Conservation (phyloP, 2,329 filamentous ascomycete genomes). For the Ophiostoma sp. region DNA sequence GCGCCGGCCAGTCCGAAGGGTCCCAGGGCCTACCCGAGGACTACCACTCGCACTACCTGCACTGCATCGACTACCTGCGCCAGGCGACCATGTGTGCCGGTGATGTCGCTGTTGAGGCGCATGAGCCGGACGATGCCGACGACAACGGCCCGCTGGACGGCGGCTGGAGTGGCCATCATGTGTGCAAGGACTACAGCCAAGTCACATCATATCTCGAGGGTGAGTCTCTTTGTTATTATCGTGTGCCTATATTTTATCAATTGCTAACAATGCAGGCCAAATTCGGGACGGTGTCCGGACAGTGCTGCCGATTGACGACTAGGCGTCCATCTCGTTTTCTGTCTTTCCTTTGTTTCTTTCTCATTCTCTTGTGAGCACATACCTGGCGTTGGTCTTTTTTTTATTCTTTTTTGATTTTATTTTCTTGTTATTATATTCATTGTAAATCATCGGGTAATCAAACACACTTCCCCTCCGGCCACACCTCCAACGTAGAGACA, state of each 20-base stretch:
- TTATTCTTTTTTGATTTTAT: background rate
- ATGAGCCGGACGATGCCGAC: conserved; percentile 36
- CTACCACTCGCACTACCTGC: conserved; percentile 36
- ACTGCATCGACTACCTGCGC: conserved; percentile 41
- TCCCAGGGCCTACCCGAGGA: conserved; percentile 28
- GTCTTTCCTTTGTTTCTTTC: background rate
- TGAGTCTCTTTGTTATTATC: conserved; percentile 18
- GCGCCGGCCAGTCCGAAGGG: conserved; percentile 18
- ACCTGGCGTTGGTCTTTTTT: background rate
- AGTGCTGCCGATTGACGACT: conserved; percentile 29
- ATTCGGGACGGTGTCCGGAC: conserved; percentile 28
- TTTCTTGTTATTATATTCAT: background rate
- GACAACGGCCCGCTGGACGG: conserved; percentile 36
- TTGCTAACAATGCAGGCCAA: conserved; percentile 23
- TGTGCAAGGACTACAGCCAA: conserved; percentile 37
- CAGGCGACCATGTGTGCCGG: conserved; percentile 39
- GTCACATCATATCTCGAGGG: conserved; percentile 36
- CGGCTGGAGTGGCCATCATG: conserved; percentile 40
- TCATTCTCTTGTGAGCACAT: background rate
- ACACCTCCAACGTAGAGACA: too few relatives aligned
- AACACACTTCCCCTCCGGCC: too few relatives aligned
- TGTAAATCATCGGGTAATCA: too few relatives aligned
- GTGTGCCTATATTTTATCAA: background rate
- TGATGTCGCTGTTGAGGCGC: conserved; percentile 36
- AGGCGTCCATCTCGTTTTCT: background rate